phyloP scores from a whole-genome alignment of 2,329 filamentous ascomycete species.

The Fusarium decemcellulare region DNA sequence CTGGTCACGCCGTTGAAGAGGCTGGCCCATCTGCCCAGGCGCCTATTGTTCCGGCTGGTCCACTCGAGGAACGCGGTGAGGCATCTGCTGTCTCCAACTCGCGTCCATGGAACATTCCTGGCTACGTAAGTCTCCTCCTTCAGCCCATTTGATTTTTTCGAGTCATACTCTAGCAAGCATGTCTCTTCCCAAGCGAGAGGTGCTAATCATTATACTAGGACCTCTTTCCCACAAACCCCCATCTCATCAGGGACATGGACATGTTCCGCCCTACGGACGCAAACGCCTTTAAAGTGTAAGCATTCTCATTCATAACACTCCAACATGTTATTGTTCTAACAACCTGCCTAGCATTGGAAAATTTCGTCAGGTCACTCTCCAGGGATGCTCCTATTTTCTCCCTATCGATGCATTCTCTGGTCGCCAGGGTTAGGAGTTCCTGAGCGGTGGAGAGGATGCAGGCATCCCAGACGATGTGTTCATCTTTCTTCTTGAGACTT shows the following conservation, averaged over 20 bases:
- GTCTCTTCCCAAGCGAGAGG: background rate
- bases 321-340: too few relatives aligned
- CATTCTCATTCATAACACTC: too few relatives aligned
- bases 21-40: background rate
- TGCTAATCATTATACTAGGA: slow-evolving; percentile 3
- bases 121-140: slow-evolving; percentile 15
- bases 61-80: background rate
- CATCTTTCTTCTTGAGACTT: slow-evolving; percentile 37
- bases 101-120: slow-evolving; percentile 11
- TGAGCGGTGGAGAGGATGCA: slow-evolving; percentile 5
- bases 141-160: too few relatives aligned
- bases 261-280: too few relatives aligned
- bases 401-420: slow-evolving; percentile 3
- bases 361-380: background rate
- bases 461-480: slow-evolving; percentile 35
- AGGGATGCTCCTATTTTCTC: slow-evolving; percentile 1
- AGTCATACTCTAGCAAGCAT: too few relatives aligned
- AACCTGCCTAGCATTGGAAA: background rate
- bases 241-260: too few relatives aligned
- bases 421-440: slow-evolving; percentile 23
- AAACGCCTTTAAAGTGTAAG: too few relatives aligned
- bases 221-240: background rate
- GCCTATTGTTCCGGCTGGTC: background rate
- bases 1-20: background rate
- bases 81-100: background rate